Percentiles rank a stretch among this genome's conserved stretches.
Conservation (phyloP, 441 rosid genomes). For the Omphalea diandra region DNA sequence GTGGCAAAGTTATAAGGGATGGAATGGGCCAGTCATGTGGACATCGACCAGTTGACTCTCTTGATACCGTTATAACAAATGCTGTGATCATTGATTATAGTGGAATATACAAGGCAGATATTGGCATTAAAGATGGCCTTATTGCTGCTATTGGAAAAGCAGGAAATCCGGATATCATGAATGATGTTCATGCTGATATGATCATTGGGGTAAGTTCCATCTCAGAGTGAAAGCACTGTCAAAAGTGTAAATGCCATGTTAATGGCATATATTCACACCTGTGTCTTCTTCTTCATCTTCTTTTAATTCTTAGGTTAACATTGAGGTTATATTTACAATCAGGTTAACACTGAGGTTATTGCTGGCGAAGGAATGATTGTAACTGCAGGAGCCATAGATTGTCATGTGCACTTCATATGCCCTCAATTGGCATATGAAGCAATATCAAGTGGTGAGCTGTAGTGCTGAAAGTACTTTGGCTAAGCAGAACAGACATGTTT, state of each 20-base stretch:
- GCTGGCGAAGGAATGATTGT: constrained; percentile 89
- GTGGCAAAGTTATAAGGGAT: constrained; percentile 95
- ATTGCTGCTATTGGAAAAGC: constrained; percentile 77
- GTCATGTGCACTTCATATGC: constrained; percentile 97
- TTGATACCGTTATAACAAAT: constrained; percentile 82
- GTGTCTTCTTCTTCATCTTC: constrained; percentile 13
- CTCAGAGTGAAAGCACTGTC: constrained; percentile 14
- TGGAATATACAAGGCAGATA: constrained; percentile 88
- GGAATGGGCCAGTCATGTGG: constrained; percentile 93
- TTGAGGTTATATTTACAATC: constrained; percentile 42
- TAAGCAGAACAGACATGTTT: constrained; percentile 1
- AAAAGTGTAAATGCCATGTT: constrained; percentile 5
- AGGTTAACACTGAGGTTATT: constrained; percentile 94
- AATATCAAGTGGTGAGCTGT: constrained; percentile 84
- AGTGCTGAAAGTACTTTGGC: constrained; percentile 8
- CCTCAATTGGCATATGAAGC: constrained; percentile 90
- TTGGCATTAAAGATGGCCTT: constrained; percentile 69
- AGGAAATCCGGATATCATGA: constrained; percentile 86
- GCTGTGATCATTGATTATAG: constrained; percentile 77
- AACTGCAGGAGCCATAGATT: constrained; percentile 94
- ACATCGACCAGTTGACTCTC: constrained; percentile 40
- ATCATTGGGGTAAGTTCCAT: constrained; percentile 66
- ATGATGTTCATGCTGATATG: constrained; percentile 53
- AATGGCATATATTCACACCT: constrained; percentile 10
- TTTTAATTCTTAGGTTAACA: constrained; percentile 41